Conservation (phyloP, 2,329 filamentous ascomycete species). For the Fusarium palustre region DNA sequence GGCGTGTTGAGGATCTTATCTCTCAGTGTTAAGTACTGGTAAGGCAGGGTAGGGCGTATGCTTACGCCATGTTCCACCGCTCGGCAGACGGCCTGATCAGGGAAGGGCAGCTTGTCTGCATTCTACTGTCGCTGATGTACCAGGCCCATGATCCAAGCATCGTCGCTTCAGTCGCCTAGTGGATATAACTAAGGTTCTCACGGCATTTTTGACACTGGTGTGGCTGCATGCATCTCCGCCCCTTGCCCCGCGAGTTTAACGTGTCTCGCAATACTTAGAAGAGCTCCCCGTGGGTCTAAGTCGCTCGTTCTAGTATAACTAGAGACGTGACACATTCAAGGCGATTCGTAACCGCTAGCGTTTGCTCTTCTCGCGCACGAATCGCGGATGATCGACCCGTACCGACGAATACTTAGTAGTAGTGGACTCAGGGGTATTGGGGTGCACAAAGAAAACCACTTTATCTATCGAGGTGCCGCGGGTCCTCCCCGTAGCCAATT, state of each 20-base stretch:
- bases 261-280: neutral
- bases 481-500: no score
- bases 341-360: neutral
- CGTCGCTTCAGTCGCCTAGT: neutral
- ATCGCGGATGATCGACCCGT: neutral
- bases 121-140: neutral
- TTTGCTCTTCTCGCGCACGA: neutral
- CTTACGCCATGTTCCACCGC: conserved; percentile 39
- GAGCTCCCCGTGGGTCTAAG: neutral
- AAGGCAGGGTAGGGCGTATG: conserved; percentile 21
- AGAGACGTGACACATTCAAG: neutral
- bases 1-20: conserved; percentile 40
- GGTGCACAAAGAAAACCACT: neutral
- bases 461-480: neutral
- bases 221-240: neutral
- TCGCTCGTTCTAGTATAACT: neutral
- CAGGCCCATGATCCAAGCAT: conserved; percentile 1
- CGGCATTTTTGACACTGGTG: neutral
- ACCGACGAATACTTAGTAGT: neutral
- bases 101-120: conserved; percentile 21
- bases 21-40: conserved; percentile 31
- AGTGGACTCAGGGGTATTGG: neutral
- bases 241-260: neutral
- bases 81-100: conserved; percentile 34
- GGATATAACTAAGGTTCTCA: neutral